A percentile compares a stretch with the other conserved stretches of the same genome.
phyloP scores from a whole-genome alignment of 192 early-diverging fungal species.

The Coemansia brasiliensis region DNA sequence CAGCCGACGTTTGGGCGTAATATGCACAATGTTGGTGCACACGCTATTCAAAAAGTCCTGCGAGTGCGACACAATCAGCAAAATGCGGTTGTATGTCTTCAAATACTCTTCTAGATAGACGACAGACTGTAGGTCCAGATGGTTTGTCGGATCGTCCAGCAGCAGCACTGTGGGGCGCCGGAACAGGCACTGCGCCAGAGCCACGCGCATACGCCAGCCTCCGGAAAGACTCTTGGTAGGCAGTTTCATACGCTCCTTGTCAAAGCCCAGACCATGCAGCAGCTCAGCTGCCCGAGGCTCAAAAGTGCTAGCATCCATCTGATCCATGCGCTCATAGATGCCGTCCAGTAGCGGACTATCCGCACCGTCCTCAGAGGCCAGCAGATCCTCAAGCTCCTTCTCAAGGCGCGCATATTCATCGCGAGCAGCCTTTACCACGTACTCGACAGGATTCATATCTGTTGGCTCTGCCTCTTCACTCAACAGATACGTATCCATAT shows the following conservation, averaged over 20 bases:
- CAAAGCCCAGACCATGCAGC: constrained; percentile 93
- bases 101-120: constrained; percentile 85
- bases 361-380: constrained; percentile 73
- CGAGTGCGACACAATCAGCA: constrained; percentile 89
- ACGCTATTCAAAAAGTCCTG: constrained; percentile 94
- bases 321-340: constrained; percentile 95
- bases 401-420: constrained; percentile 90
- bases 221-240: constrained; percentile 96
- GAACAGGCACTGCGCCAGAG: constrained; percentile 94
- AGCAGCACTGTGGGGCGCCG: constrained; percentile 88
- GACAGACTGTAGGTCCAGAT: constrained; percentile 89
- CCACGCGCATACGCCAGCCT: constrained; percentile 99
- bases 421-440: constrained; percentile 88
- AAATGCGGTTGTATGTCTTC: constrained; percentile 76
- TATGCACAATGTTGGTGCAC: constrained; percentile 94
- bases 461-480: constrained; percentile 95
- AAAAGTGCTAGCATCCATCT: constrained; percentile 91
- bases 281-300: constrained; percentile 88
- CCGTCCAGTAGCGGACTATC: constrained; percentile 89
- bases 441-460: constrained; percentile 86
- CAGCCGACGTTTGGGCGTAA: constrained; percentile 87
- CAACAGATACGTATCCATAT: constrained; percentile 96
- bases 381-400: constrained; percentile 85
- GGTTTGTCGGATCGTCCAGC: constrained; percentile 92
- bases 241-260: constrained; percentile 81